These are phyloP conservation scores for Physocladia obscura DNA, from an alignment of 192 early-diverging fungal genomes.

Conservation along the genomic window DNA sequence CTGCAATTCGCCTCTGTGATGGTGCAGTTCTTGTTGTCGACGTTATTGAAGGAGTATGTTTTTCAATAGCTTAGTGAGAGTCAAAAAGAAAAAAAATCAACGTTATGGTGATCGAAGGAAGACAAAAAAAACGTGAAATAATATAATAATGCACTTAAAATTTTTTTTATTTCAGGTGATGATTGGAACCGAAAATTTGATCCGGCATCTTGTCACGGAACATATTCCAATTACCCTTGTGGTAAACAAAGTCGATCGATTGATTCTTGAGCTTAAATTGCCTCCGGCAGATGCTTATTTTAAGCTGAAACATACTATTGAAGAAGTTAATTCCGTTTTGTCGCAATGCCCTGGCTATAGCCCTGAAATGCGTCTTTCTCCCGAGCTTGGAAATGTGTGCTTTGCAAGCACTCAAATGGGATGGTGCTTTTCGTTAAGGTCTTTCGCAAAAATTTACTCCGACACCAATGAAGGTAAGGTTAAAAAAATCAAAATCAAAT, in stretches of 20 bases:
- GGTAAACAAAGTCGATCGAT: constrained; percentile 98
- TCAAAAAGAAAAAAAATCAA: not conserved
- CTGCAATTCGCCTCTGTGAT: constrained; percentile 82
- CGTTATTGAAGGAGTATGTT: constrained; percentile 82
- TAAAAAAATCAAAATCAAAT: constrained; percentile 3
- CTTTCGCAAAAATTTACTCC: constrained; percentile 88
- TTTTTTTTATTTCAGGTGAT: constrained; percentile 56
- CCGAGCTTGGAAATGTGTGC: constrained; percentile 93
- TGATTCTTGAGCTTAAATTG: constrained; percentile 93
- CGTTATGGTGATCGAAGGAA: not conserved
- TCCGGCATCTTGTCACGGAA: constrained; percentile 78
- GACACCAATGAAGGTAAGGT: constrained; percentile 66
- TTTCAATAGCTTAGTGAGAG: constrained; percentile 1
- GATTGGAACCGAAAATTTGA: constrained; percentile 86
- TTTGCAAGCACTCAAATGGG: constrained; percentile 89
- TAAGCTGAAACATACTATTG: constrained; percentile 92
- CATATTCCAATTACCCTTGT: constrained; percentile 78
- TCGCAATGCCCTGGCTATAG: constrained; percentile 32
- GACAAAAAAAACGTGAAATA: not conserved
- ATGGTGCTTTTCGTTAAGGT: constrained; percentile 89
- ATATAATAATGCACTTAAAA: constrained; percentile 12
- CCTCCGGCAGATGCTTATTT: constrained; percentile 96
- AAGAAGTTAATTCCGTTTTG: constrained; percentile 89
- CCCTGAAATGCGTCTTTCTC: constrained; percentile 74
- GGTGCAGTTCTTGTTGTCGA: constrained; percentile 92